These are phyloP conservation scores for Saccharomyces hybrid DNA, from an alignment of 1,139 yeast genomes.

Conservation along the genomic window DNA sequence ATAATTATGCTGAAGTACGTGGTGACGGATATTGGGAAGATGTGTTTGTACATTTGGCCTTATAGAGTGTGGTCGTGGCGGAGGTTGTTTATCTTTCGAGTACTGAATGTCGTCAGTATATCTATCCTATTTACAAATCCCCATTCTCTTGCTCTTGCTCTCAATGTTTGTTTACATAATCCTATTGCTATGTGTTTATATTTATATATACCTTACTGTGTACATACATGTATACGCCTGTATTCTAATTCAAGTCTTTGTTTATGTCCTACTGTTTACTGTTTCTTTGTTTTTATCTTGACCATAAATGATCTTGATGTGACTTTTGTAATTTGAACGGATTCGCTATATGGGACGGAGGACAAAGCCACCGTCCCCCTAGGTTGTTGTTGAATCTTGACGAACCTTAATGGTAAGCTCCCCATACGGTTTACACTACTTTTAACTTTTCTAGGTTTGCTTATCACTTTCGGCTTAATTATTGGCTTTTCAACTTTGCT, in stretches of 20 bases:
- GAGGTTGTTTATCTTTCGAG: constrained; percentile 1
- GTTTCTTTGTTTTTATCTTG: constrained; percentile 13
- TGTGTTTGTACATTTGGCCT: constrained; percentile 1
- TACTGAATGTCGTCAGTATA: background rate
- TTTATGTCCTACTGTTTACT: background rate
- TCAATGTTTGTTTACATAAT: background rate
- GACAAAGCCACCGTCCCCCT: constrained; percentile 24
- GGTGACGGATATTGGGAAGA: constrained; percentile 1
- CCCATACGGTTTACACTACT: constrained; percentile 23
- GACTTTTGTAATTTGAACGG: constrained; percentile 23
- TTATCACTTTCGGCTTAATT: constrained; percentile 3
- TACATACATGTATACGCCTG: too few species aligned
- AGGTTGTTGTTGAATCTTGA: constrained; percentile 19
- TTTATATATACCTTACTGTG: background rate
- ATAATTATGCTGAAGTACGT: constrained; percentile 1
- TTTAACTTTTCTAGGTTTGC: constrained; percentile 12
- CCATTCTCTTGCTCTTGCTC: background rate
- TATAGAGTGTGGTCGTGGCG: constrained; percentile 1
- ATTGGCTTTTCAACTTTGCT: background rate
- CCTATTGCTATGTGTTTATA: background rate
- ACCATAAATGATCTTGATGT: constrained; percentile 25
- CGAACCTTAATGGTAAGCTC: constrained; percentile 27
- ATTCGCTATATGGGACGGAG: constrained; percentile 25
- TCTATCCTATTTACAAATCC: background rate
- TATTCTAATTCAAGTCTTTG: background rate